Conservation (phyloP, 768 basidiomycete genomes). For the Lactarius trivialis region DNA sequence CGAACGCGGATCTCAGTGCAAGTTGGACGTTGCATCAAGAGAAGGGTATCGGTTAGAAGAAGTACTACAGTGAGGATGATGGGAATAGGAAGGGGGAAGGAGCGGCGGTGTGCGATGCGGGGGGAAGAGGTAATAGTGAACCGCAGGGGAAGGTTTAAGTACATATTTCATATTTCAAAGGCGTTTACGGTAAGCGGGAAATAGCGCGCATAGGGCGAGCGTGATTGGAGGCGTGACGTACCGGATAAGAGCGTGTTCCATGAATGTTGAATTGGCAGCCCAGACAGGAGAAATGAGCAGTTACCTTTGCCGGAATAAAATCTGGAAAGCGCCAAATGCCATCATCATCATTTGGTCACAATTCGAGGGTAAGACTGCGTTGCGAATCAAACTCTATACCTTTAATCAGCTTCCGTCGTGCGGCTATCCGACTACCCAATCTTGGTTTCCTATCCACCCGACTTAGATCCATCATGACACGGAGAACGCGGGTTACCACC, state of each 20-base stretch:
- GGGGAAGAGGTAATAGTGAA: slow-evolving; percentile 8
- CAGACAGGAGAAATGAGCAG: slow-evolving; percentile 18
- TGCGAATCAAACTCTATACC: slow-evolving; percentile 26
- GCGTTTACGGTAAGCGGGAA: slow-evolving; percentile 23
- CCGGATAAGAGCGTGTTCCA: slow-evolving; percentile 22
- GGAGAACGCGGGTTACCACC: slow-evolving; percentile 8
- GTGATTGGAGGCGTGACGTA: slow-evolving; percentile 17
- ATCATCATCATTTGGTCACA: slow-evolving; percentile 9
- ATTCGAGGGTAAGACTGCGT: slow-evolving; percentile 4
- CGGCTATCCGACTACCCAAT: slow-evolving; percentile 18
- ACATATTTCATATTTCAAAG: slow-evolving; percentile 15
- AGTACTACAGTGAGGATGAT: slow-evolving; percentile 2
- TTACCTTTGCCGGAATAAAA: slow-evolving; percentile 18
- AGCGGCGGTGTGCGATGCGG: background rate
- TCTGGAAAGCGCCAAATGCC: background rate
- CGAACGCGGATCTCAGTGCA: slow-evolving; percentile 58
- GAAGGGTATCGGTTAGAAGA: background rate
- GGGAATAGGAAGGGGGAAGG: background rate
- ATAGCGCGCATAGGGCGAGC: slow-evolving; percentile 4
- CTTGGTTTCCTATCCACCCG: background rate
- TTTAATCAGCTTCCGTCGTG: slow-evolving; percentile 23
- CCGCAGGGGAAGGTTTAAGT: slow-evolving; percentile 16
- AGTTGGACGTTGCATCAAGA: slow-evolving; percentile 59
- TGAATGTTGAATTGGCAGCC: slow-evolving; percentile 20
- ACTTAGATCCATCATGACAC: slow-evolving; percentile 5